Base-by-base conservation (phyloP, 768 basidiomycete species). In the Rubroboletus satanas region DNA sequence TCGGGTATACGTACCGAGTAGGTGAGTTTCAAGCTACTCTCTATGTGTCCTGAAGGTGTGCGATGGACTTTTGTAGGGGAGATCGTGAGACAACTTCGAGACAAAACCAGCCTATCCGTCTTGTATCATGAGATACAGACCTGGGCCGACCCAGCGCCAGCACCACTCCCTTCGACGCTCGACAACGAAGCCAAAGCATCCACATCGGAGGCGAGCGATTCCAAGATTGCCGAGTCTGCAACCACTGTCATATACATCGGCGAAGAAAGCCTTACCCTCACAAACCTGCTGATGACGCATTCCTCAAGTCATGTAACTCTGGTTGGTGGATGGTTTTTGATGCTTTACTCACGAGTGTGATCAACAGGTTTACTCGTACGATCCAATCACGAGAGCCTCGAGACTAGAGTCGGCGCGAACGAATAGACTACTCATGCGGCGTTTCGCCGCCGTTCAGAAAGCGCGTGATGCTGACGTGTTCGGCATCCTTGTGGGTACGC, bases 401-500 rank as follows among this genome's bases (percentile, higher is more conserved):
- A 74, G 76, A 11, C 66, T 87, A 15, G 84, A 91, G 58, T 91
- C 89, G 0, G 70, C 70, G 0, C 76, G 79, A 26, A 88, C 92
- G 5, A 96, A 96, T 61, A 83, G 78, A 49, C 73, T 97, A 5
- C 81, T 98, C 14, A 95, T 95, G 88, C 83, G 91, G 0, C 84
- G 97, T 14, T 97, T 98, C 57, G 89, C 85, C 2, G 75, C 81
- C 1, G 82, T 98, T 5, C 94, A 96, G 66, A 86, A 84, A 61
- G 93, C 96, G 3, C 81, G 91, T 42, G 89, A 94, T 59, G 88
- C 94, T 0, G 94, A 98, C 61, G 90, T 98, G 0, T 91, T 97
- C 59, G 97, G 95, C 1, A 93, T 98, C 43, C 83, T 98, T 4
- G 89, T 98, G 2, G 95, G 94, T 11, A 97, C 95, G 1, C 80